phyloP scores from a whole-genome alignment of 345 rosid species.

The Citrus glauca region DNA sequence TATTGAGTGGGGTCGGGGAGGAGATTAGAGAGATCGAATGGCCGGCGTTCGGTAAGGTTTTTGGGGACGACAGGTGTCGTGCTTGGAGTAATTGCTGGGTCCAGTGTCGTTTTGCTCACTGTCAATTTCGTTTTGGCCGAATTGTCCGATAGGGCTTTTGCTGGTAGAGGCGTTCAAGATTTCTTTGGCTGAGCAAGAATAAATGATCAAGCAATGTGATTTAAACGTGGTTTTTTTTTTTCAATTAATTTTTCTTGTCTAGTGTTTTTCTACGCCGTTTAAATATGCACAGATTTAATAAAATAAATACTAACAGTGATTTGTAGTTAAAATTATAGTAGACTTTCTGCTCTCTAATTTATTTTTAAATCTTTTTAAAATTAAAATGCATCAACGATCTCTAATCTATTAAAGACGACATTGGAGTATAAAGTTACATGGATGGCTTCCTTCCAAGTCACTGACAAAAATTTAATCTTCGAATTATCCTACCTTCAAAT shows the following conservation, averaged over 20 bases:
- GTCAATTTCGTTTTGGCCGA: slow-evolving; percentile 88
- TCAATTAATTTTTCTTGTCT: background rate
- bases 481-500: too few species aligned
- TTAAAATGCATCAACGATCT: background rate
- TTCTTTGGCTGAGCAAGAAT: slow-evolving; percentile 43
- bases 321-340: background rate
- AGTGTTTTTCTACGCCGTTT: background rate
- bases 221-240: too few species aligned
- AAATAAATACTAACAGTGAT: background rate
- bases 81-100: slow-evolving; percentile 89
- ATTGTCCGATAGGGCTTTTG: slow-evolving; percentile 74
- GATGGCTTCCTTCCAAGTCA: too few species aligned
- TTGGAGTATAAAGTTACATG: too few species aligned
- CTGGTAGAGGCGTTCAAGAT: slow-evolving; percentile 85
- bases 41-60: slow-evolving; percentile 81
- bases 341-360: background rate
- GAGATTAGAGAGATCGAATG: slow-evolving; percentile 90
- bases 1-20: slow-evolving; percentile 71
- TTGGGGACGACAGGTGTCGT: slow-evolving; percentile 85
- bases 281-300: background rate
- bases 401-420: background rate
- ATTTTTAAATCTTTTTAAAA: too few species aligned
- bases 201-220: background rate
- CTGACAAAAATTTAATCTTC: background rate
- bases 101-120: slow-evolving; percentile 82